Conservation (phyloP, 768 basidiomycete genomes). For the Mrakia frigida region DNA sequence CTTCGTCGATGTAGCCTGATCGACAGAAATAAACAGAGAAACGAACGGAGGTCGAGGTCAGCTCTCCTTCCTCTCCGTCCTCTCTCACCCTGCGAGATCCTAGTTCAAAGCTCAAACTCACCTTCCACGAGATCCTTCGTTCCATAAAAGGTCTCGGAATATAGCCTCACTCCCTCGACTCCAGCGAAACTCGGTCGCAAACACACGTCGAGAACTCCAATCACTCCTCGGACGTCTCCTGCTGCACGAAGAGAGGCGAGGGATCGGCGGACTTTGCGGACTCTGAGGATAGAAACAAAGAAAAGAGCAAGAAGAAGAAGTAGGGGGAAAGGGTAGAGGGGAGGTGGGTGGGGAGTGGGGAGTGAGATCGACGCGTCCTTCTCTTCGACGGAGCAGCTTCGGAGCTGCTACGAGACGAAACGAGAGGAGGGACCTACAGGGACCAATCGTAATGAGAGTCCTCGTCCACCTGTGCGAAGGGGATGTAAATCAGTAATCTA, state of each 20-base stretch:
- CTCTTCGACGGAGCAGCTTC: no score
- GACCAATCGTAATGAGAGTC: conserved; percentile 89
- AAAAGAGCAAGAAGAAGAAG: no score
- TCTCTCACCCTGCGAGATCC: background rate
- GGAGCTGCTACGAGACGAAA: background rate
- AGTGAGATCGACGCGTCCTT: no score
- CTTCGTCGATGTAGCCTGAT: conserved; percentile 76
- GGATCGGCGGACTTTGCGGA: conserved; percentile 60
- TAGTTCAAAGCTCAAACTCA: conserved; percentile 47
- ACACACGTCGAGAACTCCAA: conserved; percentile 86
- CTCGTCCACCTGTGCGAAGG: conserved; percentile 53
- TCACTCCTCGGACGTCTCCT: conserved; percentile 75
- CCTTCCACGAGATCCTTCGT: conserved; percentile 87
- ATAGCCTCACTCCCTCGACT: conserved; percentile 77
- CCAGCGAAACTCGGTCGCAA: conserved; percentile 90
- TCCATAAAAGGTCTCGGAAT: conserved; percentile 90
- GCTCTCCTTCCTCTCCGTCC: background rate
- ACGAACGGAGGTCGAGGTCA: background rate
- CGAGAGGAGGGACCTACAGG: conserved; percentile 46
- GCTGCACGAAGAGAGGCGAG: conserved; percentile 64
- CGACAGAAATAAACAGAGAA: background rate
- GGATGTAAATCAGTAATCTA: background rate
- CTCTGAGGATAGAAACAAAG: background rate
- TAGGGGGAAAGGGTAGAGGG: background rate
- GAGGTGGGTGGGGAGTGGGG: no score